Evolutionary conservation across 257 asterid species (phyloP).

Genomic region (Oldenlandia corymbosa): DNA sequence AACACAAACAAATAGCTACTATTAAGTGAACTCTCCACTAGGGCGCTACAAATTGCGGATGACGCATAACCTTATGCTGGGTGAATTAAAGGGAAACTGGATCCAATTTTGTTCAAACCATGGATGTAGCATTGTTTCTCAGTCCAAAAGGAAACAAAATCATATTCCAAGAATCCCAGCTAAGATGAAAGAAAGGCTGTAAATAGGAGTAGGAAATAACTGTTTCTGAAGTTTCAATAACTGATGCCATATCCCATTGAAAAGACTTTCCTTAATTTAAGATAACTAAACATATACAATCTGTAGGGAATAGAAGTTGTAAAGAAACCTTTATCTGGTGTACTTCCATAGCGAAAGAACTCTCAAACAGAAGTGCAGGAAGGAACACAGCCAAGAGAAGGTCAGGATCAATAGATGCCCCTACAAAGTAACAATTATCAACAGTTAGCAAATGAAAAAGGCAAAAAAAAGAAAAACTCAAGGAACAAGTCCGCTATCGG

Average conservation of each 20-base stretch:
- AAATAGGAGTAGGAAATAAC: neutral
- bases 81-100: too few species aligned
- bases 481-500: neutral
- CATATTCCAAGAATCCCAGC: neutral
- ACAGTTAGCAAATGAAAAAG: too few species aligned
- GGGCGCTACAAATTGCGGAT: too few species aligned
- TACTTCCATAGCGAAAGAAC: conserved; percentile 90
- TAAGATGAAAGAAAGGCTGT: neutral
- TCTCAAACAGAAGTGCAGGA: conserved; percentile 97
- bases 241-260: neutral
- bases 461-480: neutral
- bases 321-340: conserved; percentile 94
- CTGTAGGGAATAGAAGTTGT: neutral
- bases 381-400: conserved; percentile 96
- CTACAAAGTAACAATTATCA: conserved; percentile 27
- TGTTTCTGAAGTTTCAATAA: neutral
- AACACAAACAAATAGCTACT: too few species aligned
- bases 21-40: too few species aligned
- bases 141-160: neutral
- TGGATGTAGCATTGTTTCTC: too few species aligned
- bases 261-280: conserved; percentile 9
- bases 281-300: neutral
- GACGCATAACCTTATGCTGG: too few species aligned
- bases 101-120: too few species aligned
- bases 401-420: conserved; percentile 92